Percentiles rank a stretch among this genome's conserved stretches.
Conservation (phyloP, 169 alveolate genomes). For the Plasmodium chabaudi region DNA sequence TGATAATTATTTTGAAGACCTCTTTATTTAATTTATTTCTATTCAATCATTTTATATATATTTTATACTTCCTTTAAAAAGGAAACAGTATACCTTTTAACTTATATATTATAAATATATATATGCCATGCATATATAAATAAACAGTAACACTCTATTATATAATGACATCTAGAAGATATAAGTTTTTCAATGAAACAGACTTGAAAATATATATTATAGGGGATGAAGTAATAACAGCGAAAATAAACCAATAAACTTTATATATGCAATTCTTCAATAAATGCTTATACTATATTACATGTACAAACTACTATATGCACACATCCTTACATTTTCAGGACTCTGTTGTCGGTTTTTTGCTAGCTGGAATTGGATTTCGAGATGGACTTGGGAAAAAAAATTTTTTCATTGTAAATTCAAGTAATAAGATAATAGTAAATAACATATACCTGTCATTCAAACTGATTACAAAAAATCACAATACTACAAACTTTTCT, state of each 20-base stretch:
- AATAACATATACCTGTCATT: background rate
- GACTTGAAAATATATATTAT: slow-evolving; percentile 81
- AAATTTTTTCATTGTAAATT: slow-evolving; percentile 81
- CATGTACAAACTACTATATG: background rate
- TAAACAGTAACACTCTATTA: background rate
- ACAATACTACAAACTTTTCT: background rate
- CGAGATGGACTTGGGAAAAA: slow-evolving; percentile 84
- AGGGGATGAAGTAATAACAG: slow-evolving; percentile 83
- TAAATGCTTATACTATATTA: background rate
- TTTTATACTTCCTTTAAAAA: background rate
- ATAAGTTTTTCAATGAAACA: slow-evolving; percentile 58
- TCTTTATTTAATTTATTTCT: too few species aligned
- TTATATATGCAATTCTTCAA: background rate
- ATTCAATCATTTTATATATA: too few species aligned
- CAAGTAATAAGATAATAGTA: slow-evolving; percentile 62
- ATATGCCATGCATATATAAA: slow-evolving; percentile 11
- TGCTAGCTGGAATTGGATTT: slow-evolving; percentile 85
- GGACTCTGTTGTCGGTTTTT: slow-evolving; percentile 87
- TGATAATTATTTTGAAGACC: too few species aligned
- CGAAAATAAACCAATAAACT: background rate
- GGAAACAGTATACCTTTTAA: slow-evolving; percentile 1
- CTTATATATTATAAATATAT: background rate
- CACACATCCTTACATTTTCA: slow-evolving; percentile 18
- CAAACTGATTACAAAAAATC: background rate
- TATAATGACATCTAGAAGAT: slow-evolving; percentile 74